Conservation (phyloP, 805 yeast species). For the Yarrowia bubula region DNA sequence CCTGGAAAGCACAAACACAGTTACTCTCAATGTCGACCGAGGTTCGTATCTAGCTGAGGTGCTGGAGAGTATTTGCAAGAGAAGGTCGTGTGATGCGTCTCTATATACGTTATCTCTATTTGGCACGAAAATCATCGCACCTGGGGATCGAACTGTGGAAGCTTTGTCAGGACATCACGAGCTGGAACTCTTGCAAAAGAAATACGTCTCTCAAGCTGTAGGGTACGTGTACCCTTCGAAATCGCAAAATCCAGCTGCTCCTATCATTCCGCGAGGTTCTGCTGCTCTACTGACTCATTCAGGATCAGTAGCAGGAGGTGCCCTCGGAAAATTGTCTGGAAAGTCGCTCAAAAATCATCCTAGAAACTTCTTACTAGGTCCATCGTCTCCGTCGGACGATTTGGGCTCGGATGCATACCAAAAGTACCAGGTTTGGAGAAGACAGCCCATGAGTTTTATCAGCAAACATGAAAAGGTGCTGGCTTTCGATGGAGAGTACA, state of each 20-base stretch:
- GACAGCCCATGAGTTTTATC: conserved; percentile 80
- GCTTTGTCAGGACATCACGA: conserved; percentile 45
- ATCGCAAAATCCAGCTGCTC: conserved; percentile 37
- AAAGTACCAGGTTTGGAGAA: conserved; percentile 84
- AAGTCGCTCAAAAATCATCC: conserved; percentile 11
- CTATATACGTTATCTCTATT: conserved; percentile 39
- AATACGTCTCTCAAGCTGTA: conserved; percentile 41
- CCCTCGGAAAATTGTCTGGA: background rate
- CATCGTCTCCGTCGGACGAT: conserved; percentile 12
- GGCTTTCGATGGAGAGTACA: conserved; percentile 91
- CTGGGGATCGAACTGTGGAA: conserved; percentile 38
- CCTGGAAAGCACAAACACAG: conserved; percentile 27
- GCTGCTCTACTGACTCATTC: conserved; percentile 22
- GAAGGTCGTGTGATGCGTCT: conserved; percentile 36
- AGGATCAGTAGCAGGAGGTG: conserved; percentile 19
- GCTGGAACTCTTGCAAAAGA: conserved; percentile 47
- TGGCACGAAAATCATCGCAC: conserved; percentile 34
- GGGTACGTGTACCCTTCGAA: conserved; percentile 36
- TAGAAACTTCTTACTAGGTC: background rate
- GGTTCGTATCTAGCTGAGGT: conserved; percentile 33
- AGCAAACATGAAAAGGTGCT: conserved; percentile 77
- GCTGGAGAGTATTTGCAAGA: conserved; percentile 38
- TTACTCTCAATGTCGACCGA: conserved; percentile 28
- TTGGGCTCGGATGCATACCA: conserved; percentile 57
- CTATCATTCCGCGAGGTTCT: conserved; percentile 33